These are phyloP conservation scores for Pneumocystis wakefieldiae DNA, from an alignment of 1,139 yeast genomes.

Conservation along the genomic window DNA sequence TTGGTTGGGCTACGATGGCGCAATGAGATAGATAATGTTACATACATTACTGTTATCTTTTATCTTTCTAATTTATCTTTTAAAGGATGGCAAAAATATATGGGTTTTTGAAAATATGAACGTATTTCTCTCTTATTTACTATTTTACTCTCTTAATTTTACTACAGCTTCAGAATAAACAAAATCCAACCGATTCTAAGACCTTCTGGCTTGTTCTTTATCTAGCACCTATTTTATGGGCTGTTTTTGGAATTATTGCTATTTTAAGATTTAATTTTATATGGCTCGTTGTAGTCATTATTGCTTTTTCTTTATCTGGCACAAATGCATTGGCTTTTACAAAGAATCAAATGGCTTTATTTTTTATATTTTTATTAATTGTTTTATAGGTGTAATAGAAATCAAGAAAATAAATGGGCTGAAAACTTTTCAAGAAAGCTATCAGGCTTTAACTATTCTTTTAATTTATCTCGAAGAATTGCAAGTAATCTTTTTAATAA, in stretches of 20 bases:
- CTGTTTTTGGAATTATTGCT: slow-evolving; percentile 57
- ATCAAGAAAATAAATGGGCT: background rate
- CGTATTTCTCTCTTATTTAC: slow-evolving; percentile 15
- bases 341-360: slow-evolving; percentile 4
- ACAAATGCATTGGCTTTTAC: slow-evolving; percentile 13
- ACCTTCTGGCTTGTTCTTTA: slow-evolving; percentile 76
- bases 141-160: background rate
- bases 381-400: background rate
- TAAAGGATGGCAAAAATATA: slow-evolving; percentile 43
- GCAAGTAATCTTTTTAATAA: background rate
- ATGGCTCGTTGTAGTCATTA: slow-evolving; percentile 34
- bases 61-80: slow-evolving; percentile 11
- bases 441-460: background rate
- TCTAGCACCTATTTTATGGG: slow-evolving; percentile 63
- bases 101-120: slow-evolving; percentile 88
- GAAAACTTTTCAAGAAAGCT: background rate
- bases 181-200: slow-evolving; percentile 82
- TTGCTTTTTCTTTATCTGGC: slow-evolving; percentile 9
- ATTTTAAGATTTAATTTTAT: slow-evolving; percentile 62
- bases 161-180: slow-evolving; percentile 47
- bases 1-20: slow-evolving; percentile 82
- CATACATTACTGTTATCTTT: slow-evolving; percentile 10
- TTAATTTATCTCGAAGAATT: background rate
- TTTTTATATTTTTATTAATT: background rate
- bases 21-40: slow-evolving; percentile 33